Evolutionary conservation across 1,284 basidiomycete species (phyloP).

Genomic region (Porodaedalea pini): DNA sequence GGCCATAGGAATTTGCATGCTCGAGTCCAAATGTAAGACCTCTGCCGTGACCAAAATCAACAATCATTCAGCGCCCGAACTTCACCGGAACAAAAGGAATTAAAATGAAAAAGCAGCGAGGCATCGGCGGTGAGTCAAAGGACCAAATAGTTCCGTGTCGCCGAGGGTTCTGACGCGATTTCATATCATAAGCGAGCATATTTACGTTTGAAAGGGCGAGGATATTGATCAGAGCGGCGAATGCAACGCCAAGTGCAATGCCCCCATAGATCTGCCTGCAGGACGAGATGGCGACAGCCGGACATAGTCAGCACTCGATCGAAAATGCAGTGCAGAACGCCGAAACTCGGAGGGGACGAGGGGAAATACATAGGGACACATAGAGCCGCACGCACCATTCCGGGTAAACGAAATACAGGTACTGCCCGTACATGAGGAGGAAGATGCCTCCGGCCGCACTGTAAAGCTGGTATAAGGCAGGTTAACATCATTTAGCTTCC

Average conservation of each 20-base stretch:
- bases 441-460: conserved; percentile 68
- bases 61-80: conserved; percentile 13
- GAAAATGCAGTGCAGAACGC: conserved; percentile 1
- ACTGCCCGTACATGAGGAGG: conserved; percentile 62
- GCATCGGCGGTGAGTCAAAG: conserved; percentile 7
- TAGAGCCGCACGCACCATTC: conserved; percentile 51
- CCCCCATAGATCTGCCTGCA: conserved; percentile 73
- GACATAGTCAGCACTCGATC: conserved; percentile 2
- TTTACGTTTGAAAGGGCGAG: conserved; percentile 68
- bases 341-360: background rate
- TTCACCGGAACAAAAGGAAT: conserved; percentile 2
- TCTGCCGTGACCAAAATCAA: conserved; percentile 37
- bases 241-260: conserved; percentile 58
- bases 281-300: conserved; percentile 7
- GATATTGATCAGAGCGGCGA: conserved; percentile 53
- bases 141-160: background rate
- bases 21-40: conserved; percentile 70
- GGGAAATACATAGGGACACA: conserved; percentile 1
- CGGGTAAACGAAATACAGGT: conserved; percentile 64
- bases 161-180: background rate
- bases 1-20: conserved; percentile 72
- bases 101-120: background rate
- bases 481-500: background rate
- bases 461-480: conserved; percentile 44
- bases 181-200: conserved; percentile 15